Evolutionary conservation across 2,329 filamentous ascomycete species (phyloP), one percentile per base, ranked within the genome.

Genomic region (Mollisia scopiformis): DNA sequence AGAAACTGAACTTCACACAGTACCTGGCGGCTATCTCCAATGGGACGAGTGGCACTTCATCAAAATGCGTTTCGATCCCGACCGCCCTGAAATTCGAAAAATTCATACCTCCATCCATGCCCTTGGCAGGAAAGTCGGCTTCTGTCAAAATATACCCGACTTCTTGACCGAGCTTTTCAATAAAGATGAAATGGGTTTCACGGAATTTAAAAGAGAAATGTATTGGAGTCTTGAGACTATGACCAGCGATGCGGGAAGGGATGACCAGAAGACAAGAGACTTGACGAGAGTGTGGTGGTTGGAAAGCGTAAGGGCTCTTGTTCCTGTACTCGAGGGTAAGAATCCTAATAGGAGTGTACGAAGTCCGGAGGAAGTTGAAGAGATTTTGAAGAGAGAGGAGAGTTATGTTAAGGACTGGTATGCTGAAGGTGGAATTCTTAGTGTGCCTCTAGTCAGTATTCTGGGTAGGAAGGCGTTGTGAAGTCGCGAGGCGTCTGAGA

Each of bases 31-130:
- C 2, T 55, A 55, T n/a, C 43, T 55, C 19, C 53, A 55, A 55
- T 55, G 53, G 53, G 53, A 55, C 53, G 53, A 55, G 19, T 55
- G 37, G 53, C 28, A 41, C 11, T 55, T 43, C 8, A 16, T 37
- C 10, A 21, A 16, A 4, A 21, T 55, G 16, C 27, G 23, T 30
- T 41, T 55, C 6, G 37, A 35, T 13, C 46, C 53, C 2, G 53
- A 27, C 14, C 14, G 28, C 7, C 25, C 53, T 10, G 25, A 37
- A 14, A 39, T 43, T 11, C 21, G 31, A 27, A 37, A 55, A 8
- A 55, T 28, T 19, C 37, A 43, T 4, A 6, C 21, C 7, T 37
- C 41, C 14, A 33, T 55, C 14, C 13, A 43, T 27, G 25, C 19
- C 16, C 46, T 55, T 30, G 41, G 27, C 35, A 31, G 13, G 16